Conservation (phyloP, 768 basidiomycete genomes). For the Amanita jacksonii region DNA sequence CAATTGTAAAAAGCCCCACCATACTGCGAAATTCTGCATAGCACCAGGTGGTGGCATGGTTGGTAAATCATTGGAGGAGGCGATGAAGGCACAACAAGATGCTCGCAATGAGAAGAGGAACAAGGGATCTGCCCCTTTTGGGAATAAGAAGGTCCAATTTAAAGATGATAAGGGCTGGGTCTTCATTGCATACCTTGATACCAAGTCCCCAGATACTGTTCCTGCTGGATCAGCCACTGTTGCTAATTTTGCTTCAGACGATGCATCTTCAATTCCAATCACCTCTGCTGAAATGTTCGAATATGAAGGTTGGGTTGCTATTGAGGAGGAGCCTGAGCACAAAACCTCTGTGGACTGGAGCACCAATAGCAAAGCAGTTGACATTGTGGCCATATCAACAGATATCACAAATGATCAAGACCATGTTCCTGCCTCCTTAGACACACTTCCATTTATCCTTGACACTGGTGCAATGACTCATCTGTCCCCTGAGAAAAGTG, state of each 20-base stretch:
- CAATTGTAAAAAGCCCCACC: conserved; percentile 10
- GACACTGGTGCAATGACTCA: neutral
- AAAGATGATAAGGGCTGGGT: too few relatives aligned
- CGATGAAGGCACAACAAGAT: conserved; percentile 1
- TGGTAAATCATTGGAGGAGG: conserved; percentile 17
- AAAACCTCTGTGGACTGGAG: conserved; percentile 9
- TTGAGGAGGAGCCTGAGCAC: conserved; percentile 5
- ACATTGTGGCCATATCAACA: neutral
- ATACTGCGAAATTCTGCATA: conserved; percentile 15
- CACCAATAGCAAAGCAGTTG: neutral
- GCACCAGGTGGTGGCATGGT: conserved; percentile 17
- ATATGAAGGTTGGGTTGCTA: conserved; percentile 3
- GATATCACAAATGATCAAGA: conserved; percentile 8
- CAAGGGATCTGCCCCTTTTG: too few relatives aligned
- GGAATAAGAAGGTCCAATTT: too few relatives aligned
- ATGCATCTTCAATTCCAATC: too few relatives aligned
- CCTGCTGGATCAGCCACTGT: too few relatives aligned
- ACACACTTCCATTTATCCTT: conserved; percentile 12
- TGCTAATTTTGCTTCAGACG: too few relatives aligned
- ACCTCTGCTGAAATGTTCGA: neutral
- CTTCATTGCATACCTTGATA: too few relatives aligned
- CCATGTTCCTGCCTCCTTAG: too few relatives aligned
- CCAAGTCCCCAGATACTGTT: too few relatives aligned
- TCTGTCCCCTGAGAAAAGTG: neutral
- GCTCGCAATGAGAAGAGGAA: neutral